phyloP scores from a whole-genome alignment of 202 grass and related monocot genomes.

The Brachypodium distachyon region DNA sequence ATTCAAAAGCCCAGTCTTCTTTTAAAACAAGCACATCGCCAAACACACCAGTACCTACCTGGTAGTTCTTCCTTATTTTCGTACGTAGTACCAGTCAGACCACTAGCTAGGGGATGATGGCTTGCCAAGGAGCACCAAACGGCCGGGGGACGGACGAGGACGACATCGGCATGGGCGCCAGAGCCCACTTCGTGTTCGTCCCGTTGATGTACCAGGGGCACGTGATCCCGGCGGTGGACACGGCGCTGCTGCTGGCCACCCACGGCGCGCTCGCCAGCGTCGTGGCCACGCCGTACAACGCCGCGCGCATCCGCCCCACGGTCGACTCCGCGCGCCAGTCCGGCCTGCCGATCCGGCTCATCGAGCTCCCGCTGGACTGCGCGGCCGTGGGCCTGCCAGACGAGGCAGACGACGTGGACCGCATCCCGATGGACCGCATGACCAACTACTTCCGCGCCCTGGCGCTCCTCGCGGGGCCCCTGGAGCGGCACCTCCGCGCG shows the following conservation, averaged over 20 bases:
- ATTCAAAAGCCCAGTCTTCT: no score
- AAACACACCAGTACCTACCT: no score
- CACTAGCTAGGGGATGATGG: no score
- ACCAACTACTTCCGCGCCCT: slow-evolving; percentile 2
- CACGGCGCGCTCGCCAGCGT: slow-evolving; percentile 21
- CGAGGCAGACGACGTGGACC: neutral
- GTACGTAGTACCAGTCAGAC: no score
- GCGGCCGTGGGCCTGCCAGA: neutral
- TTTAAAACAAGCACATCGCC: no score
- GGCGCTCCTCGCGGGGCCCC: neutral
- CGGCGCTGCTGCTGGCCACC: slow-evolving; percentile 24
- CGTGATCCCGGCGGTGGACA: slow-evolving; percentile 33
- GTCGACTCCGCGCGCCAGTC: neutral
- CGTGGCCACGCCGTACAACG: slow-evolving; percentile 26
- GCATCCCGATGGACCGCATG: neutral
- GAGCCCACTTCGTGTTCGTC: slow-evolving; percentile 44
- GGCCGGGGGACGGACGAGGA: neutral
- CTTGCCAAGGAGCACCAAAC: neutral
- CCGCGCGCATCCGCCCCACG: slow-evolving; percentile 1
- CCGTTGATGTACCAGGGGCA: slow-evolving; percentile 40
- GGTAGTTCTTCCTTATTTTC: no score
- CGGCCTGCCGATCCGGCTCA: neutral
- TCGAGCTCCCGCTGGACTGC: slow-evolving; percentile 4
- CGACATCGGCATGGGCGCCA: neutral
- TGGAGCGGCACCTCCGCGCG: slow-evolving; percentile 15